These are phyloP conservation scores for Pistacia atlantica DNA, from an alignment of 345 rosid genomes.

Conservation along the genomic window DNA sequence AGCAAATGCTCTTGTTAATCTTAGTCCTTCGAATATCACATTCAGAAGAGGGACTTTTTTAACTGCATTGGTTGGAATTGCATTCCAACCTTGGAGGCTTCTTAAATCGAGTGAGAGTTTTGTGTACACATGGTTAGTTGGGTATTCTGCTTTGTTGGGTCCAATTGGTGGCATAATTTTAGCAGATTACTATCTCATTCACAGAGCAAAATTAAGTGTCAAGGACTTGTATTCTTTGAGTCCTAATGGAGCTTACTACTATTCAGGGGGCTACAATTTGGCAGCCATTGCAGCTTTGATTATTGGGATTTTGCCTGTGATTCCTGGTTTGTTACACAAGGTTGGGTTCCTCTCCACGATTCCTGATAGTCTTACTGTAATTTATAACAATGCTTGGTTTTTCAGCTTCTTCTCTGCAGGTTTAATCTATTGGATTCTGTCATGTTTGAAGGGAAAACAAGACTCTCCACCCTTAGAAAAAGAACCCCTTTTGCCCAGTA, in stretches of 20 bases:
- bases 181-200: constrained; percentile 77
- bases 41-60: constrained; percentile 80
- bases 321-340: constrained; percentile 83
- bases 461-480: constrained; percentile 21
- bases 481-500: constrained; percentile 49
- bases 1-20: constrained; percentile 88
- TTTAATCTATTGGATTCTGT: constrained; percentile 57
- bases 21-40: constrained; percentile 77
- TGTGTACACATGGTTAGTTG: constrained; percentile 90
- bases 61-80: constrained; percentile 81
- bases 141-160: constrained; percentile 87
- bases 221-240: constrained; percentile 60
- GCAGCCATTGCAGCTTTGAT: constrained; percentile 60
- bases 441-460: constrained; percentile 38
- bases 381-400: constrained; percentile 92
- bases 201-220: constrained; percentile 40
- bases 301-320: constrained; percentile 74
- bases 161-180: constrained; percentile 81
- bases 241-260: constrained; percentile 66
- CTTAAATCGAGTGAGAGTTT: constrained; percentile 91
- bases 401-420: constrained; percentile 76
- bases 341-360: constrained; percentile 50
- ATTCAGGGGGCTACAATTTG: constrained; percentile 64
- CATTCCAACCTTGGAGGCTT: constrained; percentile 88
- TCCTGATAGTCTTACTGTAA: constrained; percentile 41